Conservation (phyloP, 2,329 filamentous ascomycete species). For the Chrysosporium queenslandicum region DNA sequence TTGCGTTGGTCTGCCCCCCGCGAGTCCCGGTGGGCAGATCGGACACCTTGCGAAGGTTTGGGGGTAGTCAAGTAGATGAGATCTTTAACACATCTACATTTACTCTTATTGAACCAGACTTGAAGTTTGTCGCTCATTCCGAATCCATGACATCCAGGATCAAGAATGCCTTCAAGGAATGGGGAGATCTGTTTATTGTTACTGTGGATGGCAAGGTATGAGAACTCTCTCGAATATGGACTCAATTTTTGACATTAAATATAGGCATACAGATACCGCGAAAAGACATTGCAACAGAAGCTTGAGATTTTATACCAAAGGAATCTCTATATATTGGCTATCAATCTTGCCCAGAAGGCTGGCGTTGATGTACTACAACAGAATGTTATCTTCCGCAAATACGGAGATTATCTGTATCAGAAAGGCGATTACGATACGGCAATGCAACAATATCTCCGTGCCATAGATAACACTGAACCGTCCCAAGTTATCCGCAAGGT, state of each 20-base stretch:
- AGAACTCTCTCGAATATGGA: neutral
- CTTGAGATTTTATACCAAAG: constrained; percentile 88
- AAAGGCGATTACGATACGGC: constrained; percentile 93
- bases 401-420: constrained; percentile 88
- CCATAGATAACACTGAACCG: constrained; percentile 91
- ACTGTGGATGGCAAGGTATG: constrained; percentile 81
- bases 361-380: constrained; percentile 71
- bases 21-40: constrained; percentile 47
- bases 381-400: constrained; percentile 84
- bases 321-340: constrained; percentile 82
- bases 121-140: constrained; percentile 81
- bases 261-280: constrained; percentile 75
- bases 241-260: constrained; percentile 22
- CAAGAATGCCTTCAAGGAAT: constrained; percentile 70
- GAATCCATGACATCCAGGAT: constrained; percentile 75
- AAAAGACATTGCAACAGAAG: constrained; percentile 81
- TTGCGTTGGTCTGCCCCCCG: constrained; percentile 75
- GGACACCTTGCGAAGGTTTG: constrained; percentile 62
- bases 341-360: constrained; percentile 83
- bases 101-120: constrained; percentile 79
- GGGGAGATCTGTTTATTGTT: constrained; percentile 86
- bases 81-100: constrained; percentile 82
- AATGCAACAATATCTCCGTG: constrained; percentile 97
- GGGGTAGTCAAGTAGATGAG: constrained; percentile 60
- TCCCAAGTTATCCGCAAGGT: constrained; percentile 93